Base-by-base conservation (phyloP, 2,329 filamentous ascomycete species). In the Bipolaris zeicola region DNA sequence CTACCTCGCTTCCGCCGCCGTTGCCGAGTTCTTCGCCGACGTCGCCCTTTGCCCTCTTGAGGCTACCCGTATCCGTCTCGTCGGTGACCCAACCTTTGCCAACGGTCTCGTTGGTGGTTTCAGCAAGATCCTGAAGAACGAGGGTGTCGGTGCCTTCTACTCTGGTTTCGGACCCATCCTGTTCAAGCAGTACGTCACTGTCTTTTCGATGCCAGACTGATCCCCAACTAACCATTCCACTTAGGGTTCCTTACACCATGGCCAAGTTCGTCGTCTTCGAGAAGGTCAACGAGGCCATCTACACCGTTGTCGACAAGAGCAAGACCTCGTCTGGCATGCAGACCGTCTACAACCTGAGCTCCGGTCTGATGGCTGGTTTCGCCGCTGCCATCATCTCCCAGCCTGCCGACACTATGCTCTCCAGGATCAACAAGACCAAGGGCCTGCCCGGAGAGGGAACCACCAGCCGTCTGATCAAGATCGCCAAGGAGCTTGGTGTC, bases 341-440 rank as follows among this genome's bases (percentile, higher is more conserved):
- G 83, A 96, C 91, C 67, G 80, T 81, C 78, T 86, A 91, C 83
- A 95, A 96, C 87, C 84, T 96, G 71, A 87, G 89, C 38, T 93
- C 91, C 66, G 92, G 92, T 82, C 82, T 96, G 67, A 85, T 93
- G 56, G 92, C 92, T 52, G 85, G 92, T 84, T 92, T 96, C 82
- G 91, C 91, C 72, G 91, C 91, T 71, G 91, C 91, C 76, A 77
- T 94, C 71, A 85, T 96, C 77, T 96, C 91, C 63, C 91, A 96
- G 83, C 91, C 91, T 70, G 91, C 91, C 77, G 91, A 96, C 79
- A 96, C 91, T 76, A 96, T 96, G 91, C 88, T 96, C 65, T 90
- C 86, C 82, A 95, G 94, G 87, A 95, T 96, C 85, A 96, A 96
- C 89, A 95, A 95, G 89, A 91, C 89, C 81, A 88, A 91, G 84